Conservation (phyloP, 2,329 filamentous ascomycete species). For the Bipolaris sorokiniana region DNA sequence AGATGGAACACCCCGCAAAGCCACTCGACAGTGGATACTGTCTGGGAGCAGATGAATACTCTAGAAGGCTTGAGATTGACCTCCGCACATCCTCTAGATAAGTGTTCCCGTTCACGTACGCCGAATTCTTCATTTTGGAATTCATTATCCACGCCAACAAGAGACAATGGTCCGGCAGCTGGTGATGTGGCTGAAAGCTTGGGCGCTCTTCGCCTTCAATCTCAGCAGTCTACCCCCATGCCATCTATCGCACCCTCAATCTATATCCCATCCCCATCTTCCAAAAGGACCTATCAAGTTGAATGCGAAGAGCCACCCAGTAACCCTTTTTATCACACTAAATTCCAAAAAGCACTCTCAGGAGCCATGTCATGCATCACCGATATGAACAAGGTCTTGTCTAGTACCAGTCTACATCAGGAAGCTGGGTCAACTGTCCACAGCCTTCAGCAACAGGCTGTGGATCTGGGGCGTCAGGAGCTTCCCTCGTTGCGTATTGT, state of each 20-base stretch:
- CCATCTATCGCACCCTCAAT: background rate
- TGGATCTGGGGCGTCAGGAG: constrained; percentile 46
- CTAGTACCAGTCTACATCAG: constrained; percentile 30
- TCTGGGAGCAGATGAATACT: background rate
- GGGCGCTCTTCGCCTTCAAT: background rate
- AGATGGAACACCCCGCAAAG: background rate
- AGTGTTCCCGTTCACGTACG: background rate
- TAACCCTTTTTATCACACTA: background rate
- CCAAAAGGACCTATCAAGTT: background rate
- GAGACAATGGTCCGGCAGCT: background rate
- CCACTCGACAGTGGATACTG: background rate
- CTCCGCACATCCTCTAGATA: background rate
- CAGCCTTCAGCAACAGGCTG: constrained; percentile 44
- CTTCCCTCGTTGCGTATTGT: constrained; percentile 52
- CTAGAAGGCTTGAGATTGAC: background rate
- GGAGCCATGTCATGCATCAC: constrained; percentile 46
- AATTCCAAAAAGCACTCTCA: constrained; percentile 20
- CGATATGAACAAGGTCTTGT: constrained; percentile 43
- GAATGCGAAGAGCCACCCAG: background rate
- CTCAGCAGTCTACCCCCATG: background rate
- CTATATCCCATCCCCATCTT: background rate
- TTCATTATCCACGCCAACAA: background rate
- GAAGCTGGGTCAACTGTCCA: constrained; percentile 30
- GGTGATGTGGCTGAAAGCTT: background rate
- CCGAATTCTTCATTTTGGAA: background rate